Evolutionary conservation across 2,329 filamentous ascomycete species (phyloP).

Genomic region (Sordariomycetes sp.): DNA sequence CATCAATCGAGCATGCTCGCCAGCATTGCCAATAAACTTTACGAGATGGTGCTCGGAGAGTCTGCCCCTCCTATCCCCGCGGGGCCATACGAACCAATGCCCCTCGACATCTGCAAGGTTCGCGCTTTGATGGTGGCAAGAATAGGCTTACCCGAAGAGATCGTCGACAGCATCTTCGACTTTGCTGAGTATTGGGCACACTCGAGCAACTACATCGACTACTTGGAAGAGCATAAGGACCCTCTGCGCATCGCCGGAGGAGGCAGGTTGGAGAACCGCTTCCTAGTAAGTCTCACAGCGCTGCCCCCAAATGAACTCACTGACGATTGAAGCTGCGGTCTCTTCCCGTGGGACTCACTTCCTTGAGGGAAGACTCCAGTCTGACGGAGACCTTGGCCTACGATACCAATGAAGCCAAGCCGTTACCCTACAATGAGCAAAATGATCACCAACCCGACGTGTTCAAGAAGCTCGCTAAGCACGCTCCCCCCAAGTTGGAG

Average conservation of each 20-base stretch:
- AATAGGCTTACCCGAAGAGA: conserved; percentile 39
- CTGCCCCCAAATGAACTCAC: neutral
- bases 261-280: conserved; percentile 17
- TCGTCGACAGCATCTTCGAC: conserved; percentile 48
- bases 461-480: conserved; percentile 24
- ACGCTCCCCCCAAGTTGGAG: conserved; percentile 28
- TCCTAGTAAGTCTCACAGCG: conserved; percentile 17
- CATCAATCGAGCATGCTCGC: too few species aligned
- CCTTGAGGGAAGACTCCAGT: conserved; percentile 13
- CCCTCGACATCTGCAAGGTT: conserved; percentile 39
- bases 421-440: conserved; percentile 13
- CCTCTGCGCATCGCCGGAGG: conserved; percentile 13
- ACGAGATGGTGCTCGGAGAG: neutral
- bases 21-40: too few species aligned
- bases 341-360: conserved; percentile 25
- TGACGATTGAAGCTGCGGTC: conserved; percentile 22
- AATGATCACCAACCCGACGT: conserved; percentile 16
- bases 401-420: conserved; percentile 16
- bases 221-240: conserved; percentile 10
- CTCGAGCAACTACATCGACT: conserved; percentile 25
- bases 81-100: conserved; percentile 22
- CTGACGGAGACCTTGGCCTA: conserved; percentile 18
- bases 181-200: conserved; percentile 55
- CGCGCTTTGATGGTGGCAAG: conserved; percentile 36
- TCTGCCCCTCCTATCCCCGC: neutral